Evolutionary conservation across 352 stramenopile genomes (phyloP).

Genomic region (Globisporangium heterothallicum): DNA sequence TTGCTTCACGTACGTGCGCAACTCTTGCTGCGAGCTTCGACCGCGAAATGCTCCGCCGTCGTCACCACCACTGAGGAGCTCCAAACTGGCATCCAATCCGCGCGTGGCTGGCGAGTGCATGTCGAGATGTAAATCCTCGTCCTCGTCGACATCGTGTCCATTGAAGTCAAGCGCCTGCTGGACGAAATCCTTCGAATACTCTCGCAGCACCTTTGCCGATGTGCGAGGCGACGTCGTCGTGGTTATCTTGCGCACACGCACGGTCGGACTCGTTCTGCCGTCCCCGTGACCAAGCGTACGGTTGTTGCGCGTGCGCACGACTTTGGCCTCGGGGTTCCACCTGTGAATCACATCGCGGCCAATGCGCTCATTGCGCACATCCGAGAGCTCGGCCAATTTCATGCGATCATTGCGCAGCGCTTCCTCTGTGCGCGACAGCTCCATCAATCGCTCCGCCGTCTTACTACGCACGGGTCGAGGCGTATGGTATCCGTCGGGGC

Average conservation of each 20-base stretch:
- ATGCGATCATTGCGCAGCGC: slow-evolving; percentile 58
- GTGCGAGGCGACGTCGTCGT: slow-evolving; percentile 34
- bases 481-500: slow-evolving; percentile 23
- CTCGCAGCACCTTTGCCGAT: slow-evolving; percentile 52
- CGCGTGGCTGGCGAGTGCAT: slow-evolving; percentile 9
- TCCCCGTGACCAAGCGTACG: slow-evolving; percentile 16
- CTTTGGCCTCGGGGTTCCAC: slow-evolving; percentile 42
- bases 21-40: slow-evolving; percentile 32
- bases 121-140: slow-evolving; percentile 21
- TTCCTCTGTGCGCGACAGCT: slow-evolving; percentile 46
- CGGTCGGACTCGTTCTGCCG: slow-evolving; percentile 23
- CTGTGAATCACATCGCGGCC: slow-evolving; percentile 26
- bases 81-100: slow-evolving; percentile 10
- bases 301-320: slow-evolving; percentile 16
- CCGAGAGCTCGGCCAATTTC: slow-evolving; percentile 67
- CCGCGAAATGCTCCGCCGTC: slow-evolving; percentile 17
- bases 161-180: slow-evolving; percentile 74
- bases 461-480: slow-evolving; percentile 28
- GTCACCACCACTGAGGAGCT: slow-evolving; percentile 16
- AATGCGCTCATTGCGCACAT: slow-evolving; percentile 52
- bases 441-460: slow-evolving; percentile 38
- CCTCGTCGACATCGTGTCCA: slow-evolving; percentile 34
- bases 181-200: slow-evolving; percentile 68
- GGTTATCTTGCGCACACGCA: slow-evolving; percentile 13
- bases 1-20: slow-evolving; percentile 70